A percentile compares a stretch with the other conserved stretches of the same genome.
phyloP scores from a whole-genome alignment of 306 rosid species.

The Glycine latifolia region DNA sequence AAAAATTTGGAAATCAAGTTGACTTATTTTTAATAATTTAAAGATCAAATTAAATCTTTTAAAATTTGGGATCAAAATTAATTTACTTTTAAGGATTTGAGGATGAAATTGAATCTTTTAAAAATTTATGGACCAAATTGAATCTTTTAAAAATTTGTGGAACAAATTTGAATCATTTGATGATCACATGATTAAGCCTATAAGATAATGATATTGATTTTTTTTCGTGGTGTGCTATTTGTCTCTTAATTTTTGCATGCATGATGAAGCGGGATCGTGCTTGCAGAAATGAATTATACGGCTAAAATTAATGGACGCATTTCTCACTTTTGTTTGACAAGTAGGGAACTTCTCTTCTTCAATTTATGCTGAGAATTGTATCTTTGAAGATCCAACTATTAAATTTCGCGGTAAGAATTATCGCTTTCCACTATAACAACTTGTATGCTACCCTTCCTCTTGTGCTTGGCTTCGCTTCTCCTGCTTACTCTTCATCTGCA shows the following conservation, averaged over 20 bases:
- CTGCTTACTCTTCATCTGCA: background rate
- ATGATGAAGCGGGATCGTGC: background rate
- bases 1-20: too few relatives aligned
- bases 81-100: too few relatives aligned
- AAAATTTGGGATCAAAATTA: too few relatives aligned
- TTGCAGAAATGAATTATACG: background rate
- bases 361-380: conserved; percentile 73
- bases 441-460: background rate
- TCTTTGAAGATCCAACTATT: conserved; percentile 93
- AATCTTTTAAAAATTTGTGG: too few relatives aligned
- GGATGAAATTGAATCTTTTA: too few relatives aligned
- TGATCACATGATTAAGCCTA: too few relatives aligned
- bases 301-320: background rate
- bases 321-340: conserved; percentile 42
- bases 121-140: too few relatives aligned
- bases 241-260: conserved; percentile 23
- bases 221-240: conserved; percentile 17
- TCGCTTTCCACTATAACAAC: background rate
- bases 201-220: background rate
- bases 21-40: too few relatives aligned
- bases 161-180: too few relatives aligned
- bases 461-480: background rate
- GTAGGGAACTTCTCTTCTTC: conserved; percentile 77
- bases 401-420: conserved; percentile 70
- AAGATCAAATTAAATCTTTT: too few relatives aligned